Evolutionary conservation across 2,329 filamentous ascomycete genomes (phyloP).

Genomic region (Paraphaeosphaeria sporulosa): DNA sequence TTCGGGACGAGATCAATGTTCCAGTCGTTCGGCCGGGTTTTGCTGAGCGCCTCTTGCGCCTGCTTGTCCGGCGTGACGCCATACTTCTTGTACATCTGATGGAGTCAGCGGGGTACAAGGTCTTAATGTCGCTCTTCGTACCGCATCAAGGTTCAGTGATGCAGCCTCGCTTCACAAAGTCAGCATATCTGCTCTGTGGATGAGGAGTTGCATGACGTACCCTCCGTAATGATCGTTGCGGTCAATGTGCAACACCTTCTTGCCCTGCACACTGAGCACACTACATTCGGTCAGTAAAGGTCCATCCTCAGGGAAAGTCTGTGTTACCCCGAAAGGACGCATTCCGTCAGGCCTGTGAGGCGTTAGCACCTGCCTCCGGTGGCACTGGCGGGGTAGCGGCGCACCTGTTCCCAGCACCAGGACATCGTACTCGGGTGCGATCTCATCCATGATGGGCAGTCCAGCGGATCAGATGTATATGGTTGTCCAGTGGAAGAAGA

Average conservation of each 20-base stretch:
- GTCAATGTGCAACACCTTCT: conserved; percentile 99
- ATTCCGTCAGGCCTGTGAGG: conserved; percentile 87
- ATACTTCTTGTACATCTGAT: conserved; percentile 94
- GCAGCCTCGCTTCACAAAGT: conserved; percentile 77
- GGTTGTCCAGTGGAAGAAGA: conserved; percentile 4
- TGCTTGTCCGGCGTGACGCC: conserved; percentile 87
- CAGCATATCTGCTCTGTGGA: conserved; percentile 25
- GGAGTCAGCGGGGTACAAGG: conserved; percentile 52
- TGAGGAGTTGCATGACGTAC: conserved; percentile 61
- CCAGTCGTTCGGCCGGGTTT: conserved; percentile 93
- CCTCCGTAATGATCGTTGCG: conserved; percentile 98
- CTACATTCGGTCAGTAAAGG: conserved; percentile 55
- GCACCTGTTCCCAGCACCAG: conserved; percentile 96
- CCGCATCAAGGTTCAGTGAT: conserved; percentile 87
- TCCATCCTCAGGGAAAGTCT: conserved; percentile 10
- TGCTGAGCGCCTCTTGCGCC: conserved; percentile 84
- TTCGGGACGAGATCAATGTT: conserved; percentile 99
- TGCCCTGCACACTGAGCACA: conserved; percentile 96
- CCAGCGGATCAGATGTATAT: conserved; percentile 12
- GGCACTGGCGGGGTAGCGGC: conserved; percentile 54
- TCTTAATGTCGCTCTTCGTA: conserved; percentile 60
- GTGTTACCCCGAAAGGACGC: conserved; percentile 91
- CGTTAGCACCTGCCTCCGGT: conserved; percentile 44
- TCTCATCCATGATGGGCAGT: conserved; percentile 83
- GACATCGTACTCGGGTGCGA: conserved; percentile 98